A percentile compares a stretch with the other conserved stretches of the same genome.
These are phyloP conservation scores for Anthracocystis setariae DNA, from an alignment of 1,284 basidiomycete genomes.

Conservation along the genomic window DNA sequence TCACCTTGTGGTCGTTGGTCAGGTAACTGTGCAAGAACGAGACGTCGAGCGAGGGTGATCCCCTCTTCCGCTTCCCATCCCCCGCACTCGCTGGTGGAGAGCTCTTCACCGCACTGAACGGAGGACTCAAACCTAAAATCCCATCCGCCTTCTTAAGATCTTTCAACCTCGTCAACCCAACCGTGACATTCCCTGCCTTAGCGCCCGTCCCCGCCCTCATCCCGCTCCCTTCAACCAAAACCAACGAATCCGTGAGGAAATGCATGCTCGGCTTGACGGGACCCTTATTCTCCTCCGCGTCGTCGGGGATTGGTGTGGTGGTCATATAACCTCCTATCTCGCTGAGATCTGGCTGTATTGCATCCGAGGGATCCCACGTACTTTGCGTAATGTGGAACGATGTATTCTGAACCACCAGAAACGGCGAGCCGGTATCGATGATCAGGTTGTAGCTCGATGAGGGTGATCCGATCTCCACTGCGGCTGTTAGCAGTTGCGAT, in stretches of 20 bases:
- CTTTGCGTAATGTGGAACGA: neutral
- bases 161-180: slow-evolving; percentile 14
- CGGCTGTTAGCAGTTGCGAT: slow-evolving; percentile 19
- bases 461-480: slow-evolving; percentile 15
- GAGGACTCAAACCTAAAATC: slow-evolving; percentile 35
- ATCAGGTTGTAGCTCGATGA: slow-evolving; percentile 20
- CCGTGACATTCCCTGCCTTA: slow-evolving; percentile 5
- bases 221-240: slow-evolving; percentile 7
- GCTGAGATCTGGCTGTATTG: slow-evolving; percentile 2
- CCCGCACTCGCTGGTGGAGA: neutral
- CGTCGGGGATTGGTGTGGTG: slow-evolving; percentile 3
- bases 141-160: slow-evolving; percentile 21
- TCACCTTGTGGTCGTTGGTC: neutral
- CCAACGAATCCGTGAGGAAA: slow-evolving; percentile 15
- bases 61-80: neutral
- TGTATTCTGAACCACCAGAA: slow-evolving; percentile 14
- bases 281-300: neutral
- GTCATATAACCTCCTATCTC: slow-evolving; percentile 10
- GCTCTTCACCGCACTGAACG: slow-evolving; percentile 9
- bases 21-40: slow-evolving; percentile 29
- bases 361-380: slow-evolving; percentile 10
- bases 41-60: slow-evolving; percentile 8
- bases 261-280: slow-evolving; percentile 17
- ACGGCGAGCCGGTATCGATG: slow-evolving; percentile 38
- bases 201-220: slow-evolving; percentile 9